These are phyloP conservation scores for Hypoxylon subgilvum DNA, from an alignment of 495 filamentous ascomycete genomes.

Conservation along the genomic window DNA sequence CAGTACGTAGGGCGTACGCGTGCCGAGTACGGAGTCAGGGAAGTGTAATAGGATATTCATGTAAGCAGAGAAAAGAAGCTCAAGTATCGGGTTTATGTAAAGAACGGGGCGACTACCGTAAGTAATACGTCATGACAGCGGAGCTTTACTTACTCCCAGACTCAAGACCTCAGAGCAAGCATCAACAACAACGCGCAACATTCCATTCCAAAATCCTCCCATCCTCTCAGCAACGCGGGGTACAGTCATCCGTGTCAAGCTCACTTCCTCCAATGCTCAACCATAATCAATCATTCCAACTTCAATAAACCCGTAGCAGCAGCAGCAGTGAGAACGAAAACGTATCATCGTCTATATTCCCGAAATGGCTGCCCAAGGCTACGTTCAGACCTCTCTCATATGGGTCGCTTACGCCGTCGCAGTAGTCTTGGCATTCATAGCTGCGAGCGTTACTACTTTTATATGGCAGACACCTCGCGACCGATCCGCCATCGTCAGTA, in stretches of 20 bases:
- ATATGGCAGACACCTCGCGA: slow-evolving; percentile 87
- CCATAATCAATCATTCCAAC: slow-evolving; percentile 5
- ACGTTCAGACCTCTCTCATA: slow-evolving; percentile 83
- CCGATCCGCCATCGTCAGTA: slow-evolving; percentile 76
- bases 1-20: too few species aligned
- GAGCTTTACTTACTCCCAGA: too few species aligned
- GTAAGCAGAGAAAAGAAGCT: too few species aligned
- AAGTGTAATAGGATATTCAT: too few species aligned
- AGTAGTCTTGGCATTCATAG: slow-evolving; percentile 69
- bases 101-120: neutral
- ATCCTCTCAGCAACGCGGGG: slow-evolving; percentile 25
- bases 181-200: slow-evolving; percentile 28
- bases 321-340: slow-evolving; percentile 37
- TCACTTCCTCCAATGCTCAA: slow-evolving; percentile 8
- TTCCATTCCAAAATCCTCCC: slow-evolving; percentile 23
- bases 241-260: slow-evolving; percentile 18
- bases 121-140: slow-evolving; percentile 35
- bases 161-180: slow-evolving; percentile 8
- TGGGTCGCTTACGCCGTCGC: slow-evolving; percentile 91
- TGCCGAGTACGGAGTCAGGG: too few species aligned
- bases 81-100: neutral
- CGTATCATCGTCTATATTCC: slow-evolving; percentile 46
- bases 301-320: neutral
- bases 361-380: slow-evolving; percentile 63
- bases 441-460: slow-evolving; percentile 82